These are phyloP conservation scores for Tephrocybe rancida DNA, from an alignment of 768 basidiomycete species.

Conservation along the genomic window DNA sequence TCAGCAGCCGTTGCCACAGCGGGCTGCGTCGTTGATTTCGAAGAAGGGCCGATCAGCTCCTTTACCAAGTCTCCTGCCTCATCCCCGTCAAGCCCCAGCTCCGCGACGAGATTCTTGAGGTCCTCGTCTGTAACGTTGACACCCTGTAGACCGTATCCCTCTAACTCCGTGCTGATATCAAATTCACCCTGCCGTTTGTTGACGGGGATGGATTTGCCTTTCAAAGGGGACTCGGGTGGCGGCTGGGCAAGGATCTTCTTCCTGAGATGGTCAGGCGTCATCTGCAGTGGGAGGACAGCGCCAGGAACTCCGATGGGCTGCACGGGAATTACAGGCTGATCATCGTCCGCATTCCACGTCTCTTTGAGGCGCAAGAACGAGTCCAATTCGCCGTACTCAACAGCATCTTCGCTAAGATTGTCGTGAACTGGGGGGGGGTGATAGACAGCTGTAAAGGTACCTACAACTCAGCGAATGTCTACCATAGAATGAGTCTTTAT, in stretches of 20 bases:
- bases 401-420: slow-evolving; percentile 73
- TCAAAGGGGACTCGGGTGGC: slow-evolving; percentile 42
- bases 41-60: slow-evolving; percentile 44
- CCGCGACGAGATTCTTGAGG: slow-evolving; percentile 65
- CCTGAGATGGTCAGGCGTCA: slow-evolving; percentile 77
- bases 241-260: slow-evolving; percentile 52
- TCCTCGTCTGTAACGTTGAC: slow-evolving; percentile 80
- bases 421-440: slow-evolving; percentile 2
- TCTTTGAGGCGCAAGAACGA: slow-evolving; percentile 75
- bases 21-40: slow-evolving; percentile 5
- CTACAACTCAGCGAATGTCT: slow-evolving; percentile 80
- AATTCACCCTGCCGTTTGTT: slow-evolving; percentile 60
- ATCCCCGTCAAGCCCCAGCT: slow-evolving; percentile 75
- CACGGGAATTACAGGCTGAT: slow-evolving; percentile 51
- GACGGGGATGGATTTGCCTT: slow-evolving; percentile 43
- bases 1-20: not conserved
- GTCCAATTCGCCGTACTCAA: slow-evolving; percentile 75
- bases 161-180: slow-evolving; percentile 69
- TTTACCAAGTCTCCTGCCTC: slow-evolving; percentile 78
- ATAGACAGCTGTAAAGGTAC: slow-evolving; percentile 23
- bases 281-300: slow-evolving; percentile 71
- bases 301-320: slow-evolving; percentile 83
- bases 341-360: slow-evolving; percentile 66
- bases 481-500: not conserved
- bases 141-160: slow-evolving; percentile 74